Conservation (phyloP, 2,329 filamentous ascomycete species). For the Trichoderma gracile region DNA sequence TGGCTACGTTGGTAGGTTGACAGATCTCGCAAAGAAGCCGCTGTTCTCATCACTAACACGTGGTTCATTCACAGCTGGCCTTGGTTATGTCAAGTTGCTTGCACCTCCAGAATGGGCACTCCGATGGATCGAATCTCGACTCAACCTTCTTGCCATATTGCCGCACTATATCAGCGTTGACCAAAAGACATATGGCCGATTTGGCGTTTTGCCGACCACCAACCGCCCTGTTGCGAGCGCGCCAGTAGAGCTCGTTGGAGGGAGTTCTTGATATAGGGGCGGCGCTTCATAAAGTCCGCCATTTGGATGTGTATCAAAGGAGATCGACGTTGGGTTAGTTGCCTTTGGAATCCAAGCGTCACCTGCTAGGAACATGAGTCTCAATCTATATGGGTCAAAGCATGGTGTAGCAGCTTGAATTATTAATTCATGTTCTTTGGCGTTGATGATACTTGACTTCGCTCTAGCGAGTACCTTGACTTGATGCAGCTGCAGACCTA, state of each 20-base stretch:
- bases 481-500: background rate
- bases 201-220: conserved; percentile 76
- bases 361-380: background rate
- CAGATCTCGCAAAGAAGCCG: background rate
- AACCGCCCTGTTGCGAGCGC: conserved; percentile 45
- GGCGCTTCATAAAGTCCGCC: background rate
- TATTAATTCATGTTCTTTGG: background rate
- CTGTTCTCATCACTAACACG: background rate
- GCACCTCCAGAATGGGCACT: conserved; percentile 86
- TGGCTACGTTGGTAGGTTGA: conserved; percentile 77
- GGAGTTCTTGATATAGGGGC: conserved; percentile 30
- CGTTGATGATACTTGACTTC: background rate
- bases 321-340: background rate
- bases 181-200: conserved; percentile 92
- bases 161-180: conserved; percentile 94
- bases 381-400: background rate
- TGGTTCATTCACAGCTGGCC: conserved; percentile 59
- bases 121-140: conserved; percentile 82
- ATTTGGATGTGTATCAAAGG: conserved; percentile 7
- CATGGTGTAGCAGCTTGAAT: background rate
- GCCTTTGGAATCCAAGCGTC: background rate
- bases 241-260: conserved; percentile 59
- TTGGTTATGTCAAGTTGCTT: conserved; percentile 86
- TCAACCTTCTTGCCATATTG: conserved; percentile 79
- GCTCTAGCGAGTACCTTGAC: background rate